Percentiles rank a stretch among this genome's conserved stretches.
phyloP scores from a whole-genome alignment of 2,329 filamentous ascomycete species.

The Neofusicoccum sp. region DNA sequence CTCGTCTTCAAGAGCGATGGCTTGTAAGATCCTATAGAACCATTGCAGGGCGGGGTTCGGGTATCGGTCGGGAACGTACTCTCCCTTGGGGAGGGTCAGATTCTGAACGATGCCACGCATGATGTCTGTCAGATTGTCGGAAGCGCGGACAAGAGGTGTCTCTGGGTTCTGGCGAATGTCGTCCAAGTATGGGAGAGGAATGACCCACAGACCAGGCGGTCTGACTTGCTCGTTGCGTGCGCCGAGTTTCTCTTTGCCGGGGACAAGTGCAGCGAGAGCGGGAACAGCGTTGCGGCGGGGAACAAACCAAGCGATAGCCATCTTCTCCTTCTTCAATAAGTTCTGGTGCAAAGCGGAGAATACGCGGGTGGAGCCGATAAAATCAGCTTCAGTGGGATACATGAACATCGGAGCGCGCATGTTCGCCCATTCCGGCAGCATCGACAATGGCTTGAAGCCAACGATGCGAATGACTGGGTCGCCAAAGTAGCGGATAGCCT shows the following conservation, averaged over 20 bases:
- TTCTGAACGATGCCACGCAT: slow-evolving; percentile 85
- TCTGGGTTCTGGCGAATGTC: slow-evolving; percentile 77
- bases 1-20: slow-evolving; percentile 87
- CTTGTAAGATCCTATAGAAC: slow-evolving; percentile 94
- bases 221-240: slow-evolving; percentile 65
- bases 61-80: slow-evolving; percentile 82
- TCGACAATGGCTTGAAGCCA: slow-evolving; percentile 81
- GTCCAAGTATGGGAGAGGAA: slow-evolving; percentile 84
- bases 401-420: slow-evolving; percentile 86
- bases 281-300: slow-evolving; percentile 78
- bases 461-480: slow-evolving; percentile 81
- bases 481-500: slow-evolving; percentile 74
- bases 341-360: slow-evolving; percentile 91
- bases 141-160: slow-evolving; percentile 44
- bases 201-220: slow-evolving; percentile 84
- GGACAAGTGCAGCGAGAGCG: slow-evolving; percentile 75
- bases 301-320: slow-evolving; percentile 88
- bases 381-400: slow-evolving; percentile 88
- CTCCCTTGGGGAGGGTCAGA: slow-evolving; percentile 79
- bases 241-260: slow-evolving; percentile 65
- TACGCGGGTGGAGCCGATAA: slow-evolving; percentile 85
- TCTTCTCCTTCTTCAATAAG: slow-evolving; percentile 72
- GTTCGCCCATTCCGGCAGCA: slow-evolving; percentile 79
- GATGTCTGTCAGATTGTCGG: slow-evolving; percentile 70
- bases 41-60: slow-evolving; percentile 89